A percentile compares a stretch with the other conserved stretches of the same genome.
Conservation (phyloP, 371 early-diverging fungal species). For the Mortierella sp. region DNA sequence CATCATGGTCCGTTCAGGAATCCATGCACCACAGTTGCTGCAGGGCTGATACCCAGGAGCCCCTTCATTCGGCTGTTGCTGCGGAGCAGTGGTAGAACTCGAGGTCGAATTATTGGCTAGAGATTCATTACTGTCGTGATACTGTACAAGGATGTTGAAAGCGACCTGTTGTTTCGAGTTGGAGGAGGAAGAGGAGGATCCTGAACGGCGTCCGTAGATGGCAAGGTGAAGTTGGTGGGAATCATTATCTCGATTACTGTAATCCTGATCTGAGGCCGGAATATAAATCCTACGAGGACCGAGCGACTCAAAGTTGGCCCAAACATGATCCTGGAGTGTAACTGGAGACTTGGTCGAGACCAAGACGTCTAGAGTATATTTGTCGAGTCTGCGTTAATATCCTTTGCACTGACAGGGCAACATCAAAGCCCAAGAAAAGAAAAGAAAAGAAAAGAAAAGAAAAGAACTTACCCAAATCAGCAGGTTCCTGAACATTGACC, state of each 20-base stretch:
- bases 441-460: too few species aligned
- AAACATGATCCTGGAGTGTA: conserved; percentile 38
- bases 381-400: background rate
- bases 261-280: conserved; percentile 29
- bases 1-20: conserved; percentile 65
- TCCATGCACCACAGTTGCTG: conserved; percentile 75
- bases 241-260: conserved; percentile 23
- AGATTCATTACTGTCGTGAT: conserved; percentile 12
- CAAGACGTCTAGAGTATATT: conserved; percentile 18
- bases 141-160: conserved; percentile 28
- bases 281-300: conserved; percentile 23
- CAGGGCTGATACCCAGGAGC: conserved; percentile 66
- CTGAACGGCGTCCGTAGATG: conserved; percentile 23
- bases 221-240: conserved; percentile 30
- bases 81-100: background rate
- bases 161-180: conserved; percentile 1
- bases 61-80: conserved; percentile 35
- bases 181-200: conserved; percentile 11
- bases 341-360: conserved; percentile 28
- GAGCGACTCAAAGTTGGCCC: conserved; percentile 38
- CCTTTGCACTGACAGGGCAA: background rate
- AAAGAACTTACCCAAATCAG: conserved; percentile 15
- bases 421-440: too few species aligned
- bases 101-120: too few species aligned
- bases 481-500: conserved; percentile 34